Evolutionary conservation across 192 early-diverging fungal genomes (phyloP), one percentile per base, ranked within the genome.

Genomic region (Backusella circina): DNA sequence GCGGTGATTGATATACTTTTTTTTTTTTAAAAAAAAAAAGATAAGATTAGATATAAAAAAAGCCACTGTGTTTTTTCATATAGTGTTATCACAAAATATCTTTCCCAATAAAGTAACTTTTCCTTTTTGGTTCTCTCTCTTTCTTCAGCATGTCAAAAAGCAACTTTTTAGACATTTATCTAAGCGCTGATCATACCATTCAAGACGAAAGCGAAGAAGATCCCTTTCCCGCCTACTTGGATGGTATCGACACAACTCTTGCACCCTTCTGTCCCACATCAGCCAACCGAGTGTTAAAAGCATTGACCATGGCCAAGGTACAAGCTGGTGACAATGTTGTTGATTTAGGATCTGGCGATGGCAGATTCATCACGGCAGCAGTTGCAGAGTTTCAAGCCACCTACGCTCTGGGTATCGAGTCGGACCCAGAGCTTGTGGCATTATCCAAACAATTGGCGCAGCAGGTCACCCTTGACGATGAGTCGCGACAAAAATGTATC

Each of bases 321-420:
- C 38, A 35, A n/a, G 10, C 77, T 1, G 23, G 41, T 8, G 89
- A 90, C 67, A 68, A 57, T 18, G 71, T 90, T 1, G 47, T 90
- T 3, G 89, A 90, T 73, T 79, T 90, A n/a, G 88, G 89, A 2
- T 89, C 86, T 39, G 89, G 89, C 18, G 89, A 90, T 73, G 89
- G 89, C 7, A 78, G 89, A 13, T 83, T 90, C 36, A 87, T 87
- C 16, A 80, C 77, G 32, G 85, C 86, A 26, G 88, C 89, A 1
- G 83, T 83, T 4, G 18, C 70, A 15, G 79, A 85, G 18, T 88
- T 84, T 51, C 70, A 79, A 39, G 83, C 72, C 10, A 44, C 75
- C 15, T 71, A 73, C 51, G 89, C 88, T 9, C 36, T 84, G 10
- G 89, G 89, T 0, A 83, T 90, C 13, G 89, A 90, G 54, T 87